Evolutionary conservation across 2,329 filamentous ascomycete species (phyloP), one percentile per base, ranked within the genome.

Genomic region (Trichoderma sp.): DNA sequence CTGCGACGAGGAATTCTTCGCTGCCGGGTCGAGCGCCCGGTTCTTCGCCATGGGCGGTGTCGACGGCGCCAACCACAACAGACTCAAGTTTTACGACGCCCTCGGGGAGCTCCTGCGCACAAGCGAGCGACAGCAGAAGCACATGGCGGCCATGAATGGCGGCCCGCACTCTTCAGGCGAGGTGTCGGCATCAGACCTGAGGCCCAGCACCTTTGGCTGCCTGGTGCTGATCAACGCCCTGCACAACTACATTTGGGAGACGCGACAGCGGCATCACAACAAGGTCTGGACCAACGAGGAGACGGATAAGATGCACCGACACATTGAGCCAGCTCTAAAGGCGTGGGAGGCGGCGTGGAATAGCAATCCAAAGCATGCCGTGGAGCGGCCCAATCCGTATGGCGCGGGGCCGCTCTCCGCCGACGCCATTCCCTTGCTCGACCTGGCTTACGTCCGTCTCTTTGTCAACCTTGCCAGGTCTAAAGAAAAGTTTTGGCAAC

Each of bases 191-290:
- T 87, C 82, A 61, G 88, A 92, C 41, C 81, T 95, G 55, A 87
- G 86, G 69, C 92, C 93, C 0, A 97, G 94, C 78, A 93, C 93
- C 0, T 96, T 97, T 75, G 95, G 94, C 9, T 97, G 93, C 74
- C 82, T 97, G 34, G 85, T 97, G 6, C 80, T 99, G 68, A 97
- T 98, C 74, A 94, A 97, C 74, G 93, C 95, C 3, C 82, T 98
- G 26, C 95, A 98, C 78, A 97, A 97, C 71, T 97, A 97, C 76
- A 97, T 98, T 51, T 98, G 95, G 95, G 94, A 98, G 78, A 97
- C 93, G 0, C 85, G 94, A 26, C 93, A 97, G 77, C 84, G 93
- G 60, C 93, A 97, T 71, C 89, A 93, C 71, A 93, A 91, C 71
- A 89, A 92, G 68, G 83, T 92, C 56, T 97, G 94, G 94, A 96